Conservation (phyloP, 1,139 yeast species). For the Candida sp. region DNA sequence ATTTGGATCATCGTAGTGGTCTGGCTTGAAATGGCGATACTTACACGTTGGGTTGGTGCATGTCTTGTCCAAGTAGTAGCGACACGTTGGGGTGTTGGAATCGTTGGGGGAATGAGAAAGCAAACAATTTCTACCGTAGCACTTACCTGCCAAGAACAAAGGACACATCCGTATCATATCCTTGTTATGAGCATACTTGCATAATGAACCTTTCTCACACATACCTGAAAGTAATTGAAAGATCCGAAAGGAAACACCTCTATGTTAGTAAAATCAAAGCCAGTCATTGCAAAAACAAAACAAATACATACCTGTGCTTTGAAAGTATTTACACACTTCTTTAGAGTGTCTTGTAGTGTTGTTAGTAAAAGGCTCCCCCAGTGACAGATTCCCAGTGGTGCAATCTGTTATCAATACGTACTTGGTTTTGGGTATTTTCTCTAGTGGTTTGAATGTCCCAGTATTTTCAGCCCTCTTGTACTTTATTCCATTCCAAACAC, state of each 20-base stretch:
- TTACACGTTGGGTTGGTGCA: conserved; percentile 63
- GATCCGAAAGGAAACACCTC: conserved; percentile 21
- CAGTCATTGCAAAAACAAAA: not conserved
- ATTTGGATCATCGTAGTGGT: conserved; percentile 40
- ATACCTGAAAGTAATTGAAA: conserved; percentile 38
- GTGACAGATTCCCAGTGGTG: not conserved
- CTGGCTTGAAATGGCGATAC: conserved; percentile 49
- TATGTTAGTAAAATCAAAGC: conserved; percentile 14
- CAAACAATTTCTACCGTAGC: conserved; percentile 54
- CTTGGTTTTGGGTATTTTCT: not conserved
- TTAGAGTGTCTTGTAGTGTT: conserved; percentile 13
- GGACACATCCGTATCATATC: conserved; percentile 61
- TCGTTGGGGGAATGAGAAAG: conserved; percentile 62
- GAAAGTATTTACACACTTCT: conserved; percentile 42
- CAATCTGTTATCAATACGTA: not conserved
- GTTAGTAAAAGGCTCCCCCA: not conserved
- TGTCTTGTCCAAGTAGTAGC: conserved; percentile 48
- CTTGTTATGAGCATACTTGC: conserved; percentile 60
- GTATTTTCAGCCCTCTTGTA: conserved; percentile 22
- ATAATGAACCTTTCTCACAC: conserved; percentile 55
- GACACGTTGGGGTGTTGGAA: conserved; percentile 70
- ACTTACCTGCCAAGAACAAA: conserved; percentile 46
- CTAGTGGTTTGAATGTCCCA: conserved; percentile 29
- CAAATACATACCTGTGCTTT: conserved; percentile 43
- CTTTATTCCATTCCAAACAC: conserved; percentile 33